Evolutionary conservation across 192 early-diverging fungal species (phyloP), one percentile per base, ranked within the genome.

Genomic region (Chytriomyces hyalinus): DNA sequence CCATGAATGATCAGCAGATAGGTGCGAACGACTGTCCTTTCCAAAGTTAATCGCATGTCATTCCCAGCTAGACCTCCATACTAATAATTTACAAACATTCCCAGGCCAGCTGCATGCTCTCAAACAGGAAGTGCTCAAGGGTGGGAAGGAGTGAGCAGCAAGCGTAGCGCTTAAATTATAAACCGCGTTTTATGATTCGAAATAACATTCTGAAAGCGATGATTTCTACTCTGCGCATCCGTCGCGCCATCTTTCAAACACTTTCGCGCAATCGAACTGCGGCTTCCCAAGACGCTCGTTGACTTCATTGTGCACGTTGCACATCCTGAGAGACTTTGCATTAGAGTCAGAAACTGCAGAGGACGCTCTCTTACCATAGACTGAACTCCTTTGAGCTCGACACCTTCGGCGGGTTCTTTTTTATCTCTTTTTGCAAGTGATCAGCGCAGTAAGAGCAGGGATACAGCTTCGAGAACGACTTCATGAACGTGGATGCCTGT

Each of bases 301-400:
- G 48, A 98, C 96, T 79, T 95, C 91, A 83, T 99, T 99, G 83
- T 99, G 97, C 67, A 94, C 89, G 62, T 91, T 85, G 84, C 97
- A 99, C 70, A 99, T 75, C 73, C 73, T 75, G 20, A 24, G 11
- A 1, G 47, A 13, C 15, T 57, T 13, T 13, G 70, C 28, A 48
- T 69, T 20, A 26, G 17, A 3, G 45, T 53, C 66, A 44, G 47
- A 22, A 6, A 45, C 11, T 70, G 9, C 46, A 36, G 59, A 70
- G 28, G 1, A 44, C n/a, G 46, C 7, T 49, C 15, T 65, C 61
- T 36, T 13, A 85, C 96, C 96, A 99, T 79, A 87, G 86, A 61
- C 87, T 85, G 45, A 99, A 87, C 6, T 79, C 85, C 60, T 82
- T 73, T 26, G 93, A 90, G 43, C 86, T 91, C 7, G 84, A 87